phyloP scores from a whole-genome alignment of 2,329 filamentous ascomycete genomes.

The Sarocladiaceae sp. region DNA sequence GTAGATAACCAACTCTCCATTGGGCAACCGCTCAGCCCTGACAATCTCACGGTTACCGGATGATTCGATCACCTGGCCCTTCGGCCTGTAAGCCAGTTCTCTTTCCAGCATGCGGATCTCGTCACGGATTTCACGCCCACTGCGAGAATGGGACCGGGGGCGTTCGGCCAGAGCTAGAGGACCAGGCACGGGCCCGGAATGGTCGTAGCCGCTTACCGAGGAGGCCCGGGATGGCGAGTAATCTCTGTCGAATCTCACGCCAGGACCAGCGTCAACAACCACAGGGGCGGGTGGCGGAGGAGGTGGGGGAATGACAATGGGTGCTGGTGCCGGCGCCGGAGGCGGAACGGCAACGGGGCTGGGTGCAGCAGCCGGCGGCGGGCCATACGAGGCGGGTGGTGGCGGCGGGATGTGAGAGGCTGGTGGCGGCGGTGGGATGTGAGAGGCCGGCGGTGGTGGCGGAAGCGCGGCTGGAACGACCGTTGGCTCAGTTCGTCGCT shows the following conservation, averaged over 20 bases:
- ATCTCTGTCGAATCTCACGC: not conserved
- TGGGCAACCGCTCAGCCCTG: slow-evolving; percentile 49
- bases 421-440: not conserved
- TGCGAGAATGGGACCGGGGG: slow-evolving; percentile 35
- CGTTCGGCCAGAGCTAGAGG: slow-evolving; percentile 33
- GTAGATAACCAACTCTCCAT: slow-evolving; percentile 32
- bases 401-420: slow-evolving; percentile 12
- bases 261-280: slow-evolving; percentile 25
- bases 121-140: slow-evolving; percentile 57
- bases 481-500: slow-evolving; percentile 38
- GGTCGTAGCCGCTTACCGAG: slow-evolving; percentile 15
- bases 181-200: slow-evolving; percentile 14
- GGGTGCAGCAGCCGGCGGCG: slow-evolving; percentile 8
- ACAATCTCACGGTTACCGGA: slow-evolving; percentile 45
- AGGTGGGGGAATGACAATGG: slow-evolving; percentile 18
- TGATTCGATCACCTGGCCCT: slow-evolving; percentile 20
- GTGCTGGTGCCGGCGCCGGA: slow-evolving; percentile 12
- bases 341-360: slow-evolving; percentile 14
- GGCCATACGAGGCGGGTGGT: slow-evolving; percentile 12
- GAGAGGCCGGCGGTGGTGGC: not conserved
- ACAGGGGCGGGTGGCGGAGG: slow-evolving; percentile 23
- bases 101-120: slow-evolving; percentile 67
- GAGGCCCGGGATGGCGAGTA: slow-evolving; percentile 15
- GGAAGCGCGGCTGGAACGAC: slow-evolving; percentile 17
- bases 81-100: slow-evolving; percentile 29